Evolutionary conservation across 2,329 filamentous ascomycete species (phyloP).

Genomic region (Epichloe sibirici): DNA sequence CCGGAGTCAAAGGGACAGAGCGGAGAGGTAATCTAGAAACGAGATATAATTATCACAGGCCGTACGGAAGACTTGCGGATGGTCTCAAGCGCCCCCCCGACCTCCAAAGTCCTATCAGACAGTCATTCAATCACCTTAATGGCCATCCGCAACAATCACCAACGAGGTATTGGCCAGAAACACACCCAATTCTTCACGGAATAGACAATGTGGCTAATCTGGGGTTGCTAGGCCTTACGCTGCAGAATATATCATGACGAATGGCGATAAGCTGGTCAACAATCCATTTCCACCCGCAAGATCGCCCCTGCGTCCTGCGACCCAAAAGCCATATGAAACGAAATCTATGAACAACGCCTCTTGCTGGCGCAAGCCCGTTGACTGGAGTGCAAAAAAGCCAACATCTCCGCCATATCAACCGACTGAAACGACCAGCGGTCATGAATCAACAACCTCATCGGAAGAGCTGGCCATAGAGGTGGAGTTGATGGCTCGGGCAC

Average conservation of each 20-base stretch:
- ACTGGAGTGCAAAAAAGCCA: background rate
- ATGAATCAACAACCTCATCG: background rate
- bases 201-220: background rate
- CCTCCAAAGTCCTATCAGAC: constrained; percentile 3
- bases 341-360: constrained; percentile 2
- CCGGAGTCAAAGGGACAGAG: background rate
- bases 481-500: constrained; percentile 6
- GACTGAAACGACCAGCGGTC: background rate
- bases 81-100: background rate
- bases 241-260: background rate
- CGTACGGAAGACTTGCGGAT: background rate
- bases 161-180: background rate
- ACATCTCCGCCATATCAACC: background rate
- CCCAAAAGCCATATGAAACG: background rate
- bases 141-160: background rate
- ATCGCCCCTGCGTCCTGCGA: constrained; percentile 1
- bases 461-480: constrained; percentile 3
- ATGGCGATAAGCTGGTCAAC: background rate
- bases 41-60: background rate
- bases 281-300: background rate
- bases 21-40: background rate
- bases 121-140: background rate
- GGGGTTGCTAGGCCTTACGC: background rate
- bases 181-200: background rate
- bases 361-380: constrained; percentile 1